A percentile compares a stretch with the other conserved stretches of the same genome.
These are phyloP conservation scores for Cercophora samala DNA, from an alignment of 495 filamentous ascomycete genomes.

Conservation along the genomic window DNA sequence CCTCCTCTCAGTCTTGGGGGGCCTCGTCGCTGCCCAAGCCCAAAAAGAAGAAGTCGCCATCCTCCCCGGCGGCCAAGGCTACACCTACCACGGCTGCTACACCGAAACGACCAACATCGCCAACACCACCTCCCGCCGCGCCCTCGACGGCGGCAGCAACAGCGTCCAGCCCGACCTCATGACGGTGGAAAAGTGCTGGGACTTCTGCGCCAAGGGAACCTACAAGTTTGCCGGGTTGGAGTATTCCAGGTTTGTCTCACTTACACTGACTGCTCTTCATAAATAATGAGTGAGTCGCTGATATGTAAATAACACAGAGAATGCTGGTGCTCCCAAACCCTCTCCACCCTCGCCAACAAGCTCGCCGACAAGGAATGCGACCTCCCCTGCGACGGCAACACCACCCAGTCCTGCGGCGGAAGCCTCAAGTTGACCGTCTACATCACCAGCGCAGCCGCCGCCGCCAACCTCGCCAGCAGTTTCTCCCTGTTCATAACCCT, in stretches of 20 bases:
- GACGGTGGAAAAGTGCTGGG: conserved; percentile 44
- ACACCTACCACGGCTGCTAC: conserved; percentile 48
- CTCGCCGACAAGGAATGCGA: conserved; percentile 40
- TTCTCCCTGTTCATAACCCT: not conserved
- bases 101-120: conserved; percentile 44
- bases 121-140: conserved; percentile 29
- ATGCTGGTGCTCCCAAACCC: conserved; percentile 48
- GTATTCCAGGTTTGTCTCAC: conserved; percentile 40
- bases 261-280: not conserved
- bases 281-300: too few species aligned
- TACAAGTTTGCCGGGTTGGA: conserved; percentile 48
- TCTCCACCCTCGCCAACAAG: conserved; percentile 34
- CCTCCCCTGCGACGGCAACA: conserved; percentile 44
- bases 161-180: conserved; percentile 32
- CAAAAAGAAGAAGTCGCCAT: not conserved
- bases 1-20: not conserved
- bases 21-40: not conserved
- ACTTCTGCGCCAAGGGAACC: conserved; percentile 30
- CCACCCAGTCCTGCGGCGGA: conserved; percentile 45
- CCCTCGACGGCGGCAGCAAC: conserved; percentile 35
- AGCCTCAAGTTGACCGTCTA: conserved; percentile 37
- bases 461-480: not conserved
- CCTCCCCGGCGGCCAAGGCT: conserved; percentile 15
- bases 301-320: conserved; percentile 31
- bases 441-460: not conserved